Base-by-base conservation (phyloP, 352 stramenopile species). In the Phytophthora citrophthora region DNA sequence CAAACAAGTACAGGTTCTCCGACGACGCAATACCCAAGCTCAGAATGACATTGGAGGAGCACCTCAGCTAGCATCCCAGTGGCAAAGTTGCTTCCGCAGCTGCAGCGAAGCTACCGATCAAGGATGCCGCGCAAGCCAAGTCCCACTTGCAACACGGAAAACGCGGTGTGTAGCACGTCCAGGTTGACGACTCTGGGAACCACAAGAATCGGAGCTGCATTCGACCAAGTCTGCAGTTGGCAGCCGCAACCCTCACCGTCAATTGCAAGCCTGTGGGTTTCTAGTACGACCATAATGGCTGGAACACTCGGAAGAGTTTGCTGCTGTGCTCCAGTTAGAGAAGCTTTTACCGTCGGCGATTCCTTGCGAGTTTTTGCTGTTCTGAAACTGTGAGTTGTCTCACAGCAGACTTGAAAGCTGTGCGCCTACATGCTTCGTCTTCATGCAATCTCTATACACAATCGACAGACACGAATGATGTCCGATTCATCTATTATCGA, bases 91-190 rank as follows among this genome's bases (percentile, higher is more conserved):
- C 13, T 51, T 1, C 18, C 26, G 27, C 45, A 40, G n/a, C 13
- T 52, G 57, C 57, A 39, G 41, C 41, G 44, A 52, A 23, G 20
- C 9, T 52, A 26, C 41, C 16, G 38, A 58, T 46, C 13, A 20
- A 40, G 27, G n/a, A 54, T n/a, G 12, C 26, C 34, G 26, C 34
- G 29, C 24, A 11, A 38, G 36, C 20, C 5, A 18, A 51, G n/a
- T 64, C 53, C 61, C 53, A 48, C 39, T 48, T 64, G 38, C 61
- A 69, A 64, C 46, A 64, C 54, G 61, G 61, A 68, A 68, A 69
- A 59, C 61, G 26, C 11, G 27, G 61, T 24, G 59, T 18, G 51
- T 55, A 62, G 57, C 18, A 20, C 39, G 46, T 36, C 39, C 44
- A 55, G 44, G n/a, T 41, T 38, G 54, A 32, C 20, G 15, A 39